Percentiles rank a stretch among this genome's conserved stretches.
These are phyloP conservation scores for Fomitopsis pinicola DNA, from an alignment of 1,284 basidiomycete species.

Conservation along the genomic window DNA sequence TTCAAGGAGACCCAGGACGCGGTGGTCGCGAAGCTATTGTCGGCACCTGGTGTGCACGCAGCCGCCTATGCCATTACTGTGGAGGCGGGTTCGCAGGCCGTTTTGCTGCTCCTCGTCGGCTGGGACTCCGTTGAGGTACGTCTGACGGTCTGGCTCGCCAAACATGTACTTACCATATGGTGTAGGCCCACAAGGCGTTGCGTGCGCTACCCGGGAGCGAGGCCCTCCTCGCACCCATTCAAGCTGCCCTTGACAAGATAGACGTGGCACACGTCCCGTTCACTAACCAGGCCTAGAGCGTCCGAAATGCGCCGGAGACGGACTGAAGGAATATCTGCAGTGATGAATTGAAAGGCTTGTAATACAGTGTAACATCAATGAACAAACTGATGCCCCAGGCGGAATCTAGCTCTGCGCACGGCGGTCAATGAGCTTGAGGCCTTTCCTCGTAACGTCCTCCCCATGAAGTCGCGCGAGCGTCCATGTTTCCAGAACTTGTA, in stretches of 20 bases:
- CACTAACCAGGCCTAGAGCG: not conserved
- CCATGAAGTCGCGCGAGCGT: no score
- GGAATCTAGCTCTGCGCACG: no score
- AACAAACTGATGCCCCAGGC: no score
- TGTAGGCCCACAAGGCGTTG: not conserved
- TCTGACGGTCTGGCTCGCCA: not conserved
- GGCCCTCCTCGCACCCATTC: not conserved
- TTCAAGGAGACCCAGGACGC: not conserved
- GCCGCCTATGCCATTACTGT: not conserved
- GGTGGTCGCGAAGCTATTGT: not conserved
- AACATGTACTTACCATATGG: not conserved
- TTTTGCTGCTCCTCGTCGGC: not conserved
- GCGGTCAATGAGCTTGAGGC: no score
- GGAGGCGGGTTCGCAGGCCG: not conserved
- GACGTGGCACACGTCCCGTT: not conserved
- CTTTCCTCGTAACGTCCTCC: no score
- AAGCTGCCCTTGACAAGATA: not conserved
- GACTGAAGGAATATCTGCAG: no score
- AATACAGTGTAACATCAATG: no score
- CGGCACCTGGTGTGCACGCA: not conserved
- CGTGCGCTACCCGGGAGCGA: not conserved
- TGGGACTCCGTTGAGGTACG: not conserved
- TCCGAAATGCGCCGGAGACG: no score
- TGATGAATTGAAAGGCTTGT: no score
- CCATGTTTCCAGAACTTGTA: no score